Evolutionary conservation across 768 basidiomycete species (phyloP), one percentile per base, ranked within the genome.

Genomic region (Leucocoprinus sp.): DNA sequence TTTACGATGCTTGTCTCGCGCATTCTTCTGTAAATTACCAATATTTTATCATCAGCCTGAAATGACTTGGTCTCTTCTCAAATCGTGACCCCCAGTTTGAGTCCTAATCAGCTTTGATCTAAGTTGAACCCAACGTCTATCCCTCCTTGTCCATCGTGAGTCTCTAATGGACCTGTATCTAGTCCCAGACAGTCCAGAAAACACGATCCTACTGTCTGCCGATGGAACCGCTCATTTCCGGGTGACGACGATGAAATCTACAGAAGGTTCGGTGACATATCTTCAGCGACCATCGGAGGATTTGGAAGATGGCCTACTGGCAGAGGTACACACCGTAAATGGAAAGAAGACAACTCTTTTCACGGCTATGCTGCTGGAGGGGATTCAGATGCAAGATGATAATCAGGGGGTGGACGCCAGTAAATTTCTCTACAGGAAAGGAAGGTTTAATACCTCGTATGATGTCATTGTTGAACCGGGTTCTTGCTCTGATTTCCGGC

Each of bases 191-290:
- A 67, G 76, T 50, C 72, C 73, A 6, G 64, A 71, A 51, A 64
- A 68, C 44, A 73, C 72, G 6, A 63, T 67, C 11, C 60, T 79
- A 37, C 64, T 77, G 21, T 75, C 75, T 11, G 57, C 69, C 17
- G 72, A 72, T 52, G 75, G 76, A 21, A 66, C 68, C 29, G 64
- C 69, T 15, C 72, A 74, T 50, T 79, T 76, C 54, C 64, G 65
- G 45, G 62, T 77, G 49, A 59, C 57, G 19, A 78, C 77, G 15
- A 52, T 59, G 45, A 60, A 65, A 38, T 50, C 57, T 23, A 57
- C 58, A 24, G 52, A 62, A 11, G 58, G 64, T 15, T 51, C 63
- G 8, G 54, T 70, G n/a, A 66, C 74, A 15, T 47, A 53, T 43
- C 68, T 76, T 42, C 65, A 62, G 41, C 65, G 73, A 5, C 64